A percentile compares a stretch with the other conserved stretches of the same genome.
These are phyloP conservation scores for Ogataea neopini DNA, from an alignment of 805 yeast species.

Conservation along the genomic window DNA sequence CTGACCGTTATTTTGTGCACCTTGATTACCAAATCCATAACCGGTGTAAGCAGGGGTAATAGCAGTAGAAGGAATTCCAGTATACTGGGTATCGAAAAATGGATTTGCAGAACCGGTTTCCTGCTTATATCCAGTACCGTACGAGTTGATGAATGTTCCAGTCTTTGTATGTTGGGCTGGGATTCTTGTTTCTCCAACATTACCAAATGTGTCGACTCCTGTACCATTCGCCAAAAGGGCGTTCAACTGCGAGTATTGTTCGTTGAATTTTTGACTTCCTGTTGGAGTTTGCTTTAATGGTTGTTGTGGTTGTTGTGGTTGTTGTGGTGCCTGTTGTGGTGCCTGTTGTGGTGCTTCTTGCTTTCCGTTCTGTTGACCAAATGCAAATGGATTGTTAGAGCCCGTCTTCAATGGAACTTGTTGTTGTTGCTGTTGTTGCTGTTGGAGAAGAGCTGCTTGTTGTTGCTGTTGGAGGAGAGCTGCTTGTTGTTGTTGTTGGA, in stretches of 20 bases:
- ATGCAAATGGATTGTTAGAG: slow-evolving; percentile 40
- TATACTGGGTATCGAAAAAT: slow-evolving; percentile 66
- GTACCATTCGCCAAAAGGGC: slow-evolving; percentile 80
- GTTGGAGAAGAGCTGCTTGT: slow-evolving; percentile 15
- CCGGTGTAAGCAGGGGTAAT: slow-evolving; percentile 88
- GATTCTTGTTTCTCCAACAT: slow-evolving; percentile 77
- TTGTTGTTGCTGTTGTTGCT: slow-evolving; percentile 26
- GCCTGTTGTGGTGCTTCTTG: background rate
- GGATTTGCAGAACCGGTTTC: slow-evolving; percentile 55
- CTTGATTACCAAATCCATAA: slow-evolving; percentile 88
- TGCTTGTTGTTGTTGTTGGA: slow-evolving; percentile 25
- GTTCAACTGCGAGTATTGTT: slow-evolving; percentile 71
- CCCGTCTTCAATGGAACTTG: slow-evolving; percentile 42
- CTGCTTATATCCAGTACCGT: slow-evolving; percentile 79
- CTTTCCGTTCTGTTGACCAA: slow-evolving; percentile 25
- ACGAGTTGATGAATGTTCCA: slow-evolving; percentile 78
- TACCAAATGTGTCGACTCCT: slow-evolving; percentile 92
- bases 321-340: background rate
- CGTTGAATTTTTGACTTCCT: slow-evolving; percentile 56
- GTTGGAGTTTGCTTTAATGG: slow-evolving; percentile 49
- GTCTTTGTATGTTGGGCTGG: slow-evolving; percentile 92
- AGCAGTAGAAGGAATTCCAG: slow-evolving; percentile 63
- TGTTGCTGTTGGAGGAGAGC: slow-evolving; percentile 24
- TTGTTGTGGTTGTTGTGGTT: slow-evolving; percentile 27
- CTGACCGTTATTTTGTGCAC: slow-evolving; percentile 33